Evolutionary conservation across 306 rosid genomes (phyloP).

Genomic region (Prunus fruticosa): DNA sequence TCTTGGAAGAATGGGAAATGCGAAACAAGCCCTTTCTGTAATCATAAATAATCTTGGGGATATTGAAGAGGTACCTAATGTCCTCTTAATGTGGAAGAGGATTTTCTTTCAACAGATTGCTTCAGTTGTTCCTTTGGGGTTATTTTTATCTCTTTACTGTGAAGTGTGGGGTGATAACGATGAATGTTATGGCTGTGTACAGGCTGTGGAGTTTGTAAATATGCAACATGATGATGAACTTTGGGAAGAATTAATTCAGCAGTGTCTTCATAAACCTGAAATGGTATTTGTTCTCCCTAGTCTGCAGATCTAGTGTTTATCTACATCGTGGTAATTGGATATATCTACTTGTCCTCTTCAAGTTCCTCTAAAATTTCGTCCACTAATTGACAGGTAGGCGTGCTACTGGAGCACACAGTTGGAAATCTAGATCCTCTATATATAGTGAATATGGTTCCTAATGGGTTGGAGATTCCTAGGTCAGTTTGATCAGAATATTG

Average conservation of each 20-base stretch:
- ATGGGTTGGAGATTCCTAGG: constrained; percentile 94
- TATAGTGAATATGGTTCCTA: constrained; percentile 94
- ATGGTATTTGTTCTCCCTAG: constrained; percentile 33
- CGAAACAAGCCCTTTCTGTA: constrained; percentile 80
- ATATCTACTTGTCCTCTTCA: background rate
- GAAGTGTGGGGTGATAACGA: constrained; percentile 4
- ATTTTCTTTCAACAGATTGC: constrained; percentile 12
- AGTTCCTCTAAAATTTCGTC: constrained; percentile 18
- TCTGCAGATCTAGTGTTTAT: background rate
- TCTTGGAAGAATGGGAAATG: constrained; percentile 97
- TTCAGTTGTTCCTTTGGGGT: constrained; percentile 6
- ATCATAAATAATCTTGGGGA: constrained; percentile 85
- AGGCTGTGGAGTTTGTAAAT: constrained; percentile 75
- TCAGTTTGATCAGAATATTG: constrained; percentile 33
- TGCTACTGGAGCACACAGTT: constrained; percentile 94
- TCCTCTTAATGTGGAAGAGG: constrained; percentile 23
- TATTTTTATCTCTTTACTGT: constrained; percentile 11
- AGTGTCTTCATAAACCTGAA: constrained; percentile 65
- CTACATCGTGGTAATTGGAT: background rate
- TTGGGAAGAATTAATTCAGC: constrained; percentile 58
- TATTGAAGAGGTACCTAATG: constrained; percentile 74
- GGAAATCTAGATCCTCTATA: constrained; percentile 74
- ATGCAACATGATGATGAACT: constrained; percentile 66
- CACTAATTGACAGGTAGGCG: constrained; percentile 69
- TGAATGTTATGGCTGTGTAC: constrained; percentile 30